Conservation (phyloP, 805 yeast species). For the Candida hungchunana region DNA sequence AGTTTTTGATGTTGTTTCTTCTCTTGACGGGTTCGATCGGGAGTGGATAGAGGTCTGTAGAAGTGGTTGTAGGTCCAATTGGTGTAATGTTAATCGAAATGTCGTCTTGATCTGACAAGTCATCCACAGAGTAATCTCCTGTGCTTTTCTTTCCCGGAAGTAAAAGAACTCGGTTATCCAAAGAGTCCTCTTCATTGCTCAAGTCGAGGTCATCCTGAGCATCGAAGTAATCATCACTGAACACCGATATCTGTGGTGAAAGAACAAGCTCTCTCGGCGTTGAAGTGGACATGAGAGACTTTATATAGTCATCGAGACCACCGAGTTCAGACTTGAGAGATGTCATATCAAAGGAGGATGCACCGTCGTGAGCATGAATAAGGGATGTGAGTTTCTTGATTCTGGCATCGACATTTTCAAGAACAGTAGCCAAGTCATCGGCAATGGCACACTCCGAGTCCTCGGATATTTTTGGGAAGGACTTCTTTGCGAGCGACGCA, state of each 20-base stretch:
- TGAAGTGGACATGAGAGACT: constrained; percentile 3
- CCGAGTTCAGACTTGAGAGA: constrained; percentile 5
- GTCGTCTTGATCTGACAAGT: constrained; percentile 25
- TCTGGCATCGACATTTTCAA: constrained; percentile 4
- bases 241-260: constrained; percentile 31
- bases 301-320: constrained; percentile 10
- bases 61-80: background rate
- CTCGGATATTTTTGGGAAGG: too few relatives aligned
- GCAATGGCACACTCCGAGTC: too few relatives aligned
- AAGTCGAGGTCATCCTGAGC: constrained; percentile 38
- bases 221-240: constrained; percentile 53
- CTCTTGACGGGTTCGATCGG: constrained; percentile 44
- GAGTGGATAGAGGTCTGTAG: constrained; percentile 59
- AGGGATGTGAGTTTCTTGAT: constrained; percentile 4
- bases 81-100: constrained; percentile 8
- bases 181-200: constrained; percentile 34
- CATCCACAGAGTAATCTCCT: constrained; percentile 20
- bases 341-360: background rate
- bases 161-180: constrained; percentile 21
- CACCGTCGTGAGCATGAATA: background rate
- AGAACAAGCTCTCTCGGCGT: constrained; percentile 7
- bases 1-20: constrained; percentile 53
- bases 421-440: background rate
- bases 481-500: too few relatives aligned
- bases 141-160: constrained; percentile 15